Evolutionary conservation across 148 eudicot genomes (phyloP).

Genomic region (Rhododendron griersonianum): DNA sequence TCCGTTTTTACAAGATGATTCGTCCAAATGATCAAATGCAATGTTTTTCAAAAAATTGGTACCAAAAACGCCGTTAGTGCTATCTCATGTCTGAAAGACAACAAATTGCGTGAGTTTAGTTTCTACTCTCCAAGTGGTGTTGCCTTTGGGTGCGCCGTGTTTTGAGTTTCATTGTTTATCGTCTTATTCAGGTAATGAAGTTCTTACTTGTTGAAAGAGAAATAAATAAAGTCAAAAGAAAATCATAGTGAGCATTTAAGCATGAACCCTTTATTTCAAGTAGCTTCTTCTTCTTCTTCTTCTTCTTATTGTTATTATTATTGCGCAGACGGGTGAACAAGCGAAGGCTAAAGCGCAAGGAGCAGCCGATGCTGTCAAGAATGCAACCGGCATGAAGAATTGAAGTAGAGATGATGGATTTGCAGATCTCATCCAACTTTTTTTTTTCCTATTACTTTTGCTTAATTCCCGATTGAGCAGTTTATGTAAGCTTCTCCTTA

Average conservation of each 20-base stretch:
- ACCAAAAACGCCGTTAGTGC: background rate
- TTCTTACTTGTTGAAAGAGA: too few species aligned
- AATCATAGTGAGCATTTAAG: background rate
- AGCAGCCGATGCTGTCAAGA: conserved; percentile 53
- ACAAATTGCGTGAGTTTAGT: background rate
- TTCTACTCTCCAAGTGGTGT: background rate
- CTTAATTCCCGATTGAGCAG: background rate
- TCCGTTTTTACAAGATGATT: background rate
- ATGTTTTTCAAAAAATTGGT: background rate
- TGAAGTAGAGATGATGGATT: conserved; percentile 11
- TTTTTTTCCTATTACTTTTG: background rate
- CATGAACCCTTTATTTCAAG: background rate
- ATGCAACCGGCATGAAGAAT: conserved; percentile 58
- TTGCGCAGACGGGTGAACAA: conserved; percentile 51
- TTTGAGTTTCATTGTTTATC: too few species aligned
- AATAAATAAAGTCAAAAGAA: background rate
- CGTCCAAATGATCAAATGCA: background rate
- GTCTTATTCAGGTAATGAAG: too few species aligned
- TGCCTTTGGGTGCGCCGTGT: too few species aligned
- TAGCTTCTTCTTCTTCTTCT: too few species aligned
- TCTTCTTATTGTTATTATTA: background rate
- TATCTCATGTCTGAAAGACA: background rate
- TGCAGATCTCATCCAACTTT: background rate
- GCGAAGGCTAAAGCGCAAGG: conserved; percentile 49
- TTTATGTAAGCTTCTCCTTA: background rate